Evolutionary conservation across 2,329 filamentous ascomycete genomes (phyloP).

Genomic region (Kalmusia sp.): DNA sequence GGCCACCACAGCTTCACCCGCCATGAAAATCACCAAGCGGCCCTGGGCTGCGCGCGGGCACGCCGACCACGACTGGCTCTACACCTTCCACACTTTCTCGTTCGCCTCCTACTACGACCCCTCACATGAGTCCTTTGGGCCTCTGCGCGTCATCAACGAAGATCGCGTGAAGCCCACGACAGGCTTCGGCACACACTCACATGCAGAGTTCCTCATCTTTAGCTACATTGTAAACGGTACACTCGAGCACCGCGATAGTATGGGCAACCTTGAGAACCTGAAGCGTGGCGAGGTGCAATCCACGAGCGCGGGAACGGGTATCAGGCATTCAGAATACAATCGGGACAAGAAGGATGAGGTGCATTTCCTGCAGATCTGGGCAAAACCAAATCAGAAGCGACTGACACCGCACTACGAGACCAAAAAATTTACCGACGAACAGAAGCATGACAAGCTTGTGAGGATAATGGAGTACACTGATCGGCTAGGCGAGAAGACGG

Average conservation of each 20-base stretch:
- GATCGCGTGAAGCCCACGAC: slow-evolving; percentile 77
- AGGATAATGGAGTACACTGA: slow-evolving; percentile 78
- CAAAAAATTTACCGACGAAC: slow-evolving; percentile 72
- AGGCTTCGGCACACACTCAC: slow-evolving; percentile 85
- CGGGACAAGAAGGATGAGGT: slow-evolving; percentile 74
- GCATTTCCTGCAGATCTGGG: slow-evolving; percentile 92
- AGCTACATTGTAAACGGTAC: slow-evolving; percentile 85
- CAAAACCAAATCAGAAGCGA: slow-evolving; percentile 75
- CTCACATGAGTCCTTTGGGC: slow-evolving; percentile 72
- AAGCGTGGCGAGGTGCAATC: slow-evolving; percentile 86
- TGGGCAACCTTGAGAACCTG: slow-evolving; percentile 75
- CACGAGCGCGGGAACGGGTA: slow-evolving; percentile 81
- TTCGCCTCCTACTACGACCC: slow-evolving; percentile 78
- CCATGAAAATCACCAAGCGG: slow-evolving; percentile 74
- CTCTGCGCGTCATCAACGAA: slow-evolving; percentile 86
- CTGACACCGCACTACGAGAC: slow-evolving; percentile 81
- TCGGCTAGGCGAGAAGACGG: slow-evolving; percentile 69
- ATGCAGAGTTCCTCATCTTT: slow-evolving; percentile 90
- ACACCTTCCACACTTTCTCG: slow-evolving; percentile 85
- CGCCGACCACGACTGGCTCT: slow-evolving; percentile 84
- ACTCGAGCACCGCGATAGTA: slow-evolving; percentile 85
- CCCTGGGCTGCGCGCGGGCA: slow-evolving; percentile 76
- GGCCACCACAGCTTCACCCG: slow-evolving; percentile 41
- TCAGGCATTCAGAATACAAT: slow-evolving; percentile 84
- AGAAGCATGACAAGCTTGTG: slow-evolving; percentile 74